A percentile compares a stretch with the other conserved stretches of the same genome.
These are phyloP conservation scores for Mrakia hoshinonis DNA, from an alignment of 768 basidiomycete genomes.

Conservation along the genomic window DNA sequence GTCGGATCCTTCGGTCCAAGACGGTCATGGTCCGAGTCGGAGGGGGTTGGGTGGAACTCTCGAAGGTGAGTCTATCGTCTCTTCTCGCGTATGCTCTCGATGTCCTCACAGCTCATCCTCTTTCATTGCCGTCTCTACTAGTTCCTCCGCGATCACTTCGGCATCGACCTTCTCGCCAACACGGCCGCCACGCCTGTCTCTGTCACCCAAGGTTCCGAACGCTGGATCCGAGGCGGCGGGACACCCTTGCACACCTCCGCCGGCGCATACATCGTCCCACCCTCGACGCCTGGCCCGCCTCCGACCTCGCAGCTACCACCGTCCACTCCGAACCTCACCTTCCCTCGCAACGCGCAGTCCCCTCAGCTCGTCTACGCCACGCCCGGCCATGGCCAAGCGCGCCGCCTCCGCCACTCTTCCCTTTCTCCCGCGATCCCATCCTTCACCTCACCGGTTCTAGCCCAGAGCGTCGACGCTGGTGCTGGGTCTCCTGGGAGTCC, in stretches of 20 bases:
- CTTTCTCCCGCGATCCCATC: neutral
- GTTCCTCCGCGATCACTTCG: constrained; percentile 27
- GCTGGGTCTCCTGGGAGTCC: neutral
- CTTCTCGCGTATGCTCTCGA: too few relatives aligned
- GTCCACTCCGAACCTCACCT: neutral
- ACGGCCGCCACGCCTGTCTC: neutral
- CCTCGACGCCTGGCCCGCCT: neutral
- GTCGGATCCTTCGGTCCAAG: constrained; percentile 22
- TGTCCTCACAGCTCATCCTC: neutral
- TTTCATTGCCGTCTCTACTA: neutral
- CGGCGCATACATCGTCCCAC: neutral
- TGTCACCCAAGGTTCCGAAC: neutral
- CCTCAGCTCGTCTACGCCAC: neutral
- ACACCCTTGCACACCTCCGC: neutral
- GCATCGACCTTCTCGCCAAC: neutral
- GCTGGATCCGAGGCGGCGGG: constrained; percentile 3
- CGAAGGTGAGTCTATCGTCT: constrained; percentile 18
- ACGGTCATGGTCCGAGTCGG: constrained; percentile 30
- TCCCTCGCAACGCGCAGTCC: constrained; percentile 1
- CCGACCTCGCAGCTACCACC: neutral
- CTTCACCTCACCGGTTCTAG: neutral
- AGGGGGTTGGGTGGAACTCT: constrained; percentile 28
- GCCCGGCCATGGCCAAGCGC: neutral
- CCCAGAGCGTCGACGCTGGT: neutral
- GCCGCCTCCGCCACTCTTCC: constrained; percentile 4